Percentiles rank a stretch among this genome's conserved stretches.
These are phyloP conservation scores for Penicillium sp. DNA, from an alignment of 2,329 filamentous ascomycete species.

Conservation along the genomic window DNA sequence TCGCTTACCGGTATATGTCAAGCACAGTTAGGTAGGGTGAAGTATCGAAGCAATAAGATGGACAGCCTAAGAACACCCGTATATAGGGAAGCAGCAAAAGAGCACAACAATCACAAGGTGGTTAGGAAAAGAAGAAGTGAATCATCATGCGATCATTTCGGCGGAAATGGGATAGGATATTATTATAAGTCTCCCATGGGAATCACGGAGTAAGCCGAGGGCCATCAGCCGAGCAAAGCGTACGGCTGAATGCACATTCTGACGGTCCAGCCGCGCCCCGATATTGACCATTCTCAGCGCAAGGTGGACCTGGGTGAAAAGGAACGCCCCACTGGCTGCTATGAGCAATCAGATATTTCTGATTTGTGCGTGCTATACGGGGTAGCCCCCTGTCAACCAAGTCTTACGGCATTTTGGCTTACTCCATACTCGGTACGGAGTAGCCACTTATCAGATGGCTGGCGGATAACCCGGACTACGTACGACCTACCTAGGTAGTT, in stretches of 20 bases:
- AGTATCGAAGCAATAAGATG: neutral
- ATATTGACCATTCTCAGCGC: slow-evolving; percentile 3
- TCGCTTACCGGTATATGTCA: neutral
- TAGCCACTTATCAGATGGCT: neutral
- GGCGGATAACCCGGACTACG: neutral
- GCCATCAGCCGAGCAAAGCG: slow-evolving; percentile 10
- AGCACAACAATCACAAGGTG: neutral
- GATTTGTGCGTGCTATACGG: slow-evolving; percentile 12
- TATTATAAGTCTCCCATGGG: slow-evolving; percentile 15
- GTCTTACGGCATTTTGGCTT: neutral
- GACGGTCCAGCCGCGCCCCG: neutral
- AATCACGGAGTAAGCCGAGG: slow-evolving; percentile 14
- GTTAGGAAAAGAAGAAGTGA: slow-evolving; percentile 2
- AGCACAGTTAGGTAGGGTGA: neutral
- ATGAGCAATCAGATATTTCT: slow-evolving; percentile 10
- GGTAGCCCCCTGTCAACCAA: slow-evolving; percentile 6
- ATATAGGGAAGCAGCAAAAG: neutral
- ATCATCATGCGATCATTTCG: slow-evolving; percentile 9
- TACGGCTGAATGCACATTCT: slow-evolving; percentile 6
- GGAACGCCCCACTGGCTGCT: slow-evolving; percentile 10
- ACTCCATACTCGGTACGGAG: too few relatives aligned
- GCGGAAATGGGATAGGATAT: slow-evolving; percentile 10
- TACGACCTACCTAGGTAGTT: neutral
- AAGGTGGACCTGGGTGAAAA: slow-evolving; percentile 7
- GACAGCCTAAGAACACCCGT: neutral